Evolutionary conservation across 768 basidiomycete species (phyloP), one percentile per base, ranked within the genome.

Genomic region (Trichaptum fuscoviolaceum): DNA sequence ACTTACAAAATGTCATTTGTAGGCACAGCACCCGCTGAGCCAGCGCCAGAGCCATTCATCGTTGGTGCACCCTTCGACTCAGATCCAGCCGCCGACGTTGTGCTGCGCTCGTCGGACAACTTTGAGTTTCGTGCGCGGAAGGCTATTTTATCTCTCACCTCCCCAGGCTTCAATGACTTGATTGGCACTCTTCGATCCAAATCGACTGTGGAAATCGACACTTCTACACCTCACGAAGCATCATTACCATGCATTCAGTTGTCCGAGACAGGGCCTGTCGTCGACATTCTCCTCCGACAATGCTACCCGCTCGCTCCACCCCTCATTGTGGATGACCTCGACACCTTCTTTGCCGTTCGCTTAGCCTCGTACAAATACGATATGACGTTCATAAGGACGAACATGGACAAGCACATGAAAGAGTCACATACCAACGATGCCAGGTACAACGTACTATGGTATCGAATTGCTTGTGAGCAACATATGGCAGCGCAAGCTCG

Each of bases 131-230:
- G 79, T 67, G 81, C 84, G 66, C 84, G 84, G 78, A 85, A 84
- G 69, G 69, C 81, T 57, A 75, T 88, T 65, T 77, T 89, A 12
- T 80, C 83, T 20, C 70, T 85, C 18, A 82, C 85, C 0, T 89
- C 88, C 12, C 78, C 83, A 4, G 82, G 88, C 72, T 88, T 89
- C 69, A 77, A 77, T 62, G 78, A 80, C 67, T 83, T 86, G 77
- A 83, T 88, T 68, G 77, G 80, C 9, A 73, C 87, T 26, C 86
- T 86, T 30, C 78, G 78, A 57, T 80, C 85, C 1, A 64, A 73
- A 9, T 68, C 71, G 8, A 76, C 77, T 52, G 69, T 68, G 17
- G 64, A 70, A 20, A 12, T 6, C 20, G 10, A 52, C 2, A 20
- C 2, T 2, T 52, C 42, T 12, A 52, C 3, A 20, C 20, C 3